Evolutionary conservation across 202 grass and related monocot genomes (phyloP), one percentile per base, ranked within the genome.

Genomic region (Carex sylvatica): DNA sequence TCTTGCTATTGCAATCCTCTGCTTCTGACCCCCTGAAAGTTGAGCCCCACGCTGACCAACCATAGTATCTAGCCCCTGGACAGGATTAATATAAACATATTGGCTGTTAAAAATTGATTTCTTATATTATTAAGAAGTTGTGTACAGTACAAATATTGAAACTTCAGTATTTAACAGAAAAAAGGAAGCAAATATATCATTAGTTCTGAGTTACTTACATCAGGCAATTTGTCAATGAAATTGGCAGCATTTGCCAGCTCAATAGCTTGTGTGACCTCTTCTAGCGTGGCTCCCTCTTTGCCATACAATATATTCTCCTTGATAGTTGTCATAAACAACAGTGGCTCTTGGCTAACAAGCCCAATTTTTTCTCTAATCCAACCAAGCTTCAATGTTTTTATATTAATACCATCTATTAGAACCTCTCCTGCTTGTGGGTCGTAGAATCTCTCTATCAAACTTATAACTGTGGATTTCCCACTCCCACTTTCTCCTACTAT

Each of bases 401-500:
- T 87, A 78, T 97, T 88, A 55, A 90, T 35, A 14, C 91, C 89
- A 65, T 97, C 94, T 85, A 97, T 91, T 58, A 97, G 84, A 83
- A 97, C 86, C 74, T 90, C 87, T 60, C 91, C 94, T 52, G 88
- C 79, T 7, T 93, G 89, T 14, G 94, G 87, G 88, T 97, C 94
- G 63, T 97, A 97, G 61, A 97, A 97, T 78, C 91, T 88, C 84
- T 97, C 86, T 16, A 93, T 89, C 31, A 97, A 87, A 89, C 88
- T 92, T 65, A 97, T 92, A n/a, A 97, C 87, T 54, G 94, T 93
- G 74, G 89, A 93, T 74, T 97, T 97, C 15, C 94, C 91, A 49
- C 89, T 93, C 61, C 94, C 94, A 87, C 94, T 92, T 84, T 93
- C 94, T 80, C 91, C 94, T 9, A 97, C 94, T 82, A 97, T 90